These are phyloP conservation scores for Brassica balearica DNA, from an alignment of 441 rosid genomes.

Conservation along the genomic window DNA sequence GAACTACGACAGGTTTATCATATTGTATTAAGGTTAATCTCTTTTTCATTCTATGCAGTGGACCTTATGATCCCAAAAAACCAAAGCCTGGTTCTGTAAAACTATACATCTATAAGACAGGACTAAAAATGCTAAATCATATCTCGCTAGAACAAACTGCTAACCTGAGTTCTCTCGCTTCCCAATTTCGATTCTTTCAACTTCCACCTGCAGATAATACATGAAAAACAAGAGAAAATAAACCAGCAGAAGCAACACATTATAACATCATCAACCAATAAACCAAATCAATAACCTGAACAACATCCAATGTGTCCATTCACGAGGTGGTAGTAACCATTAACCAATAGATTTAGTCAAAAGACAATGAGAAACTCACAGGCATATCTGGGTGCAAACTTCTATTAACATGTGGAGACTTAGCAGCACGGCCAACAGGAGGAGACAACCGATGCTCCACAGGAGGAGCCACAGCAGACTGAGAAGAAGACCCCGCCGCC, in stretches of 20 bases:
- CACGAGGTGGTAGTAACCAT: too few relatives aligned
- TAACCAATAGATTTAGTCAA: too few relatives aligned
- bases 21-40: neutral
- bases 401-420: conserved; percentile 34
- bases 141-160: neutral
- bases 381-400: neutral
- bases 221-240: too few relatives aligned
- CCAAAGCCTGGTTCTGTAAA: neutral
- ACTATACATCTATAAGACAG: neutral
- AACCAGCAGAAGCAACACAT: conserved; percentile 13
- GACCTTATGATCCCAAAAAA: neutral
- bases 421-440: conserved; percentile 56
- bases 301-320: too few relatives aligned
- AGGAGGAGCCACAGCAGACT: conserved; percentile 31
- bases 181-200: conserved; percentile 79
- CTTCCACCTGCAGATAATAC: conserved; percentile 81
- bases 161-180: conserved; percentile 43
- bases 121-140: too few relatives aligned
- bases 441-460: conserved; percentile 64
- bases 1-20: neutral
- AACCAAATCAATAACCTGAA: neutral
- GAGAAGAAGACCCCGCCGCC: conserved; percentile 32
- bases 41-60: neutral
- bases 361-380: too few relatives aligned
- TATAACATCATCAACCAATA: conserved; percentile 5